Evolutionary conservation across 2,329 filamentous ascomycete genomes (phyloP), one percentile per base, ranked within the genome.

Genomic region (Aotearoamyces nothofagi): DNA sequence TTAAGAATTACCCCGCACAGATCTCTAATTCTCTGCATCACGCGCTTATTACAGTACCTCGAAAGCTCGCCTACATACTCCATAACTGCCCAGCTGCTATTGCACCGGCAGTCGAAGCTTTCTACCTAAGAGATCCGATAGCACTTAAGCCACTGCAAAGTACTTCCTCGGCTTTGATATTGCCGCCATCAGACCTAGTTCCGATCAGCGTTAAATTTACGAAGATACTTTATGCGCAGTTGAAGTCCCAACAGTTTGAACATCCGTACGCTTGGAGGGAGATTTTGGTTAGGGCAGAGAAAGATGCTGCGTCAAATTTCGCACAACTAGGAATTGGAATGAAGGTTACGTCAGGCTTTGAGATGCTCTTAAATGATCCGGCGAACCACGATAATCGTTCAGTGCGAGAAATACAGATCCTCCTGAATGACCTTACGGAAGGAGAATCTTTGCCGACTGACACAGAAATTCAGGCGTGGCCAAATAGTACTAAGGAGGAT

Each of bases 311-410:
- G 31, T 49, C 47, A 32, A 54, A 47, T 41, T 37, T 38, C 22
- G 27, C 32, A 5, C 37, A 39, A 19, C 54, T 58, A n/a, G 78
- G 87, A 32, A 58, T 79, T 22, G 86, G 86, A 8, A 87, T 94
- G 76, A 96, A 96, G 49, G 54, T 96, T 7, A 69, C 82, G 0
- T 84, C 78, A 41, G 90, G 87, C 0, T 84, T 93, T 44, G 87
- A 98, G 53, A 90, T 96, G 66, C 62, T 96, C 27, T 56, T 83
- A 0, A 58, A 60, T 7, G 71, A 79, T 39, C 65, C 72, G 1
- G 65, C 77, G 22, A 74, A 76, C 34, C 70, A 67, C 38, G 72
- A 82, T 39, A 79, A 67, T 39, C 64, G 74, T 6, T 53, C 66
- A 1, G 77, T 81, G 4, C 64, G 82, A 19, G 83, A 92, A 51